Conservation (phyloP, 1,284 basidiomycete genomes). For the Tetrapyrgos nigripes region DNA sequence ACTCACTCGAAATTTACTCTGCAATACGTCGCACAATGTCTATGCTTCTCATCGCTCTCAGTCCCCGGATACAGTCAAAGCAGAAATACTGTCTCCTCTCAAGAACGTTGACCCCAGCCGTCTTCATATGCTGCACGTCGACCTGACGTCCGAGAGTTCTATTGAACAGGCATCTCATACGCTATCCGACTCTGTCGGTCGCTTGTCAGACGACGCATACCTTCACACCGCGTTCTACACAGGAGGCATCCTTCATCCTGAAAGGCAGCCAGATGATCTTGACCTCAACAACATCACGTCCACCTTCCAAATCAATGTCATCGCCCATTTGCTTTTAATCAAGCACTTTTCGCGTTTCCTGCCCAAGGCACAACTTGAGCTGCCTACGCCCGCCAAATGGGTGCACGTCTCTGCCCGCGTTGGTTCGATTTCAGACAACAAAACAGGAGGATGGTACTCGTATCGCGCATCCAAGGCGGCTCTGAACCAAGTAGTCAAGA, state of each 20-base stretch:
- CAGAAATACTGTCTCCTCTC: constrained; percentile 48
- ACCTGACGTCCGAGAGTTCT: constrained; percentile 57
- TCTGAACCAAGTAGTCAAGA: constrained; percentile 75
- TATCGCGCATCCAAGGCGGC: constrained; percentile 80
- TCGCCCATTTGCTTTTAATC: constrained; percentile 67
- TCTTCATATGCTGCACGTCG: constrained; percentile 54
- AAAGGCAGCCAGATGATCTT: constrained; percentile 62
- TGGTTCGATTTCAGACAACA: constrained; percentile 69
- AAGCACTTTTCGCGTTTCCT: constrained; percentile 69
- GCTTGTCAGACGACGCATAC: constrained; percentile 45
- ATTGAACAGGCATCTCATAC: constrained; percentile 53
- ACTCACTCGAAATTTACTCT: constrained; percentile 59
- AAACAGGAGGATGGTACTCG: constrained; percentile 73
- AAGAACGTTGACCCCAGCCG: constrained; percentile 48
- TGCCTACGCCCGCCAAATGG: constrained; percentile 53
- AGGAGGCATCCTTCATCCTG: constrained; percentile 61
- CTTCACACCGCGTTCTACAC: constrained; percentile 60
- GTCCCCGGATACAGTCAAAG: constrained; percentile 41
- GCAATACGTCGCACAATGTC: constrained; percentile 56
- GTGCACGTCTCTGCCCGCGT: constrained; percentile 69
- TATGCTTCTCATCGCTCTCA: constrained; percentile 59
- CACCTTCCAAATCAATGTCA: constrained; percentile 62
- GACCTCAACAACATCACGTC: constrained; percentile 49
- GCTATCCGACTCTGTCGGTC: constrained; percentile 35
- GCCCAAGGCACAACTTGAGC: constrained; percentile 33